Base-by-base conservation (phyloP, 306 rosid genomes). In the Corylus americana region DNA sequence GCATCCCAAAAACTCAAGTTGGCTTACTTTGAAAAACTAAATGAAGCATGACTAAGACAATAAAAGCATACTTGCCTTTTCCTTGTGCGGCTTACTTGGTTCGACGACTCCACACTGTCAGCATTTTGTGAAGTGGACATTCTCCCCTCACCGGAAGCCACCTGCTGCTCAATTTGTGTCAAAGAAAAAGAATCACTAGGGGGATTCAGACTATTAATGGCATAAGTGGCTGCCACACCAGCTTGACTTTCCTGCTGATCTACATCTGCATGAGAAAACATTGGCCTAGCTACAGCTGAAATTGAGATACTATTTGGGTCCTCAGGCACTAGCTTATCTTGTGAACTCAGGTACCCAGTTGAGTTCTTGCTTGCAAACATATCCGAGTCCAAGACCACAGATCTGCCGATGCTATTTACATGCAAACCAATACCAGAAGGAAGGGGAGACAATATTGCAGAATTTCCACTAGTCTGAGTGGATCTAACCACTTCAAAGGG, bases 11-110 rank as follows among this genome's bases (percentile, higher is more conserved):
- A 73, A 51, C 20, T 8, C 42, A 50, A 31, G 22, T 54, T 18
- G 9, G 55, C 37, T 16, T 67, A 74, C 48, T 58, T 48, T 37
- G 18, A 16, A 55, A 62, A 55, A 47, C 4, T 22, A 57, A 71
- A 29, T 10, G 8, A 64, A 9, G 45, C 51, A 59, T 49, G 18
- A 31, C 55, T 42, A 47, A 9, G 16, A 7, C 8, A 4, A 71
- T 31, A 29, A 16, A 48, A 39, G 51, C 16, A 25, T 64, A 76
- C 64, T 55, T 55, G 68, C 83, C 81, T 82, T 75, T 51, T 82
- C 48, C n/a, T 66, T 18, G 42, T 57, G 22, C 70, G 59, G 74
- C 76, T 76, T 68, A 45, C 47, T 59, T 75, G 50, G 25, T 81
- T 70, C 29, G 27, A 71, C 54, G 57, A 71, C 13, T 69, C 74